Evolutionary conservation across 179 eudicot genomes (phyloP), one percentile per base, ranked within the genome.

Genomic region (Amaranthus tricolor): DNA sequence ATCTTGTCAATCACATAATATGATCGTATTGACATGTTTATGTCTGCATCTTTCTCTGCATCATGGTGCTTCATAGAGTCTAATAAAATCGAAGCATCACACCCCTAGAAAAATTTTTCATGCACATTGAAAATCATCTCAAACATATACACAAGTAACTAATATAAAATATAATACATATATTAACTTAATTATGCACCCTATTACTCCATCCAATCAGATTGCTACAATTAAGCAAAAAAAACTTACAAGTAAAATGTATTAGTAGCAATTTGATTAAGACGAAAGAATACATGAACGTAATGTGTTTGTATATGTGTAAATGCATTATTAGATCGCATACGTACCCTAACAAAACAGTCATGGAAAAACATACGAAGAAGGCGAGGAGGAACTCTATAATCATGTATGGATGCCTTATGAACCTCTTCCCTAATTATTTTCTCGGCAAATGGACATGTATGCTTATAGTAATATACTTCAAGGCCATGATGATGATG

Each of bases 331-430:
- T 8, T 48, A 9, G 31, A 6, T 20, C 0, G 0, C 0, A 21
- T 31, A 73, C 76, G 9, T 88, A 90, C 91, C 83, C 88, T 85
- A 4, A 89, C 71, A 75, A 89, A 89, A 76, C 96, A 89, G 64
- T 91, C 96, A 77, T 91, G 93, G 82, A 91, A 89, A 82, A 87
- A 88, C 87, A 90, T 83, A 19, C 91, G 83, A 40, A 90, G 86
- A n/a, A 91, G 19, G 6, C 93, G 88, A 80, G 93, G 88, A 0
- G 91, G 87, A 48, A 83, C 90, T 74, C 85, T 91, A 15, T 85
- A 82, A 75, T 89, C 96, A 31, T 73, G 70, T 31, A 72, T 65
- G 6, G 88, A 53, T n/a, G 90, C 90, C 31, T 85, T 74, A 21
- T 76, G 77, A 72, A 88, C 85, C 11, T 80, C 79, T 53, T 87